Base-by-base conservation (phyloP, 2,329 filamentous ascomycete genomes). In the Metarhizium album region DNA sequence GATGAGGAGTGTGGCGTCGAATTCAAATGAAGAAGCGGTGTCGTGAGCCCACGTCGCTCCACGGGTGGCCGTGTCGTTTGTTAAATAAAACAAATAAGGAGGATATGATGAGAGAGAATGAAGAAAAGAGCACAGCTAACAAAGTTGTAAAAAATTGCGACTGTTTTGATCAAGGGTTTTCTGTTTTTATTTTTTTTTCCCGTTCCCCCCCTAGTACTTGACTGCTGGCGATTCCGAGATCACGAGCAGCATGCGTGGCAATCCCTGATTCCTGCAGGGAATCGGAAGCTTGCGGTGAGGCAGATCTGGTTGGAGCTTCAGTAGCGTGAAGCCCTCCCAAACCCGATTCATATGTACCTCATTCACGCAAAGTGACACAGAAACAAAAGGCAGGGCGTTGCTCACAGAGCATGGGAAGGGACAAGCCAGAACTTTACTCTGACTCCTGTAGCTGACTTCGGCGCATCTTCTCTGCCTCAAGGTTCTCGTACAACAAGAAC, bases 391-490 rank as follows among this genome's bases (percentile, higher is more conserved):
- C 58, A 56, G 60, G 60, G 57, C 57, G 59, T 59, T 59, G 58
- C 64, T 62, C 61, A 49, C 52, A 47, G 53, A 46, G 48, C 27
- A 45, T 38, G 45, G 49, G 45, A 48, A 46, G 50, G 50, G 50
- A 50, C 38, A 42, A 50, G 43, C 33, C 16, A 20, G 46, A 33
- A 38, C 56, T 59, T 59, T 80, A 80, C 66, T 81, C 78, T 47
- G 69, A 58, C 48, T 73, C 64, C 60, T 76, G 75, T 50, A 83
- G 80, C 72, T 94, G 86, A 76, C 89, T 95, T 67, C 93, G 88
- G 62, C 93, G 89, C 83, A 94, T 94, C 81, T 98, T 98, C 76
- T 98, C 93, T 16, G 90, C 91, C 74, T 98, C 93, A 48, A 98
- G 82, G 71, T 98, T 98, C 78, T 98, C 93, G 68, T 98, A 98